Conservation (phyloP, 192 early-diverging fungal species). For the Paraglomus occultum region DNA sequence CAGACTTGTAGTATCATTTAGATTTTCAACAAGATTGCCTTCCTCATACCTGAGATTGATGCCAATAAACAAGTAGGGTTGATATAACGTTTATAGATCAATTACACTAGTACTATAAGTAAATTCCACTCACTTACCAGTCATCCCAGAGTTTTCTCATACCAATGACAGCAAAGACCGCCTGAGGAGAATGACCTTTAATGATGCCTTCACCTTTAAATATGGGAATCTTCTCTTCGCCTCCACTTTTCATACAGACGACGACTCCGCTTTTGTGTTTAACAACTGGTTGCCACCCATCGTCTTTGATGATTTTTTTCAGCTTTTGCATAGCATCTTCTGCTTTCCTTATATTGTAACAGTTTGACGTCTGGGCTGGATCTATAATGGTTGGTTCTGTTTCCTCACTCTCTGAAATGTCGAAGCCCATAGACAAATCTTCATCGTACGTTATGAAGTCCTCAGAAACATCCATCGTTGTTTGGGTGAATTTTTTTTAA, state of each 20-base stretch:
- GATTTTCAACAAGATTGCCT: constrained; percentile 39
- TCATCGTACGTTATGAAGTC: no score
- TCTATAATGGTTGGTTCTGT: neutral
- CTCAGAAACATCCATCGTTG: no score
- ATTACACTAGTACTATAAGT: neutral
- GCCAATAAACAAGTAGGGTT: neutral
- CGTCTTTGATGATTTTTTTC: constrained; percentile 41
- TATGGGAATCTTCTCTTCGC: constrained; percentile 47
- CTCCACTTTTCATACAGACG: constrained; percentile 48
- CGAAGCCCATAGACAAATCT: no score
- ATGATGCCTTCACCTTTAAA: constrained; percentile 54
- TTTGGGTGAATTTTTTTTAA: no score
- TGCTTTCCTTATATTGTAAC: constrained; percentile 47
- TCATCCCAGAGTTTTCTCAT: constrained; percentile 58
- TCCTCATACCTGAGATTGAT: constrained; percentile 37
- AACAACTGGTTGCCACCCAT: constrained; percentile 52
- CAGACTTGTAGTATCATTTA: constrained; percentile 40
- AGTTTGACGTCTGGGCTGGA: neutral
- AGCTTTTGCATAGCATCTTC: constrained; percentile 46
- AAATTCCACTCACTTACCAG: constrained; percentile 32
- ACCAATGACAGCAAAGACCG: constrained; percentile 56
- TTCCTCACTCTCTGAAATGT: no score
- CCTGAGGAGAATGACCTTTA: constrained; percentile 47
- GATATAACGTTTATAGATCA: neutral
- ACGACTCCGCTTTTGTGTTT: constrained; percentile 52